Base-by-base conservation (phyloP, 192 early-diverging fungal genomes). In the Gonapodya sp. region DNA sequence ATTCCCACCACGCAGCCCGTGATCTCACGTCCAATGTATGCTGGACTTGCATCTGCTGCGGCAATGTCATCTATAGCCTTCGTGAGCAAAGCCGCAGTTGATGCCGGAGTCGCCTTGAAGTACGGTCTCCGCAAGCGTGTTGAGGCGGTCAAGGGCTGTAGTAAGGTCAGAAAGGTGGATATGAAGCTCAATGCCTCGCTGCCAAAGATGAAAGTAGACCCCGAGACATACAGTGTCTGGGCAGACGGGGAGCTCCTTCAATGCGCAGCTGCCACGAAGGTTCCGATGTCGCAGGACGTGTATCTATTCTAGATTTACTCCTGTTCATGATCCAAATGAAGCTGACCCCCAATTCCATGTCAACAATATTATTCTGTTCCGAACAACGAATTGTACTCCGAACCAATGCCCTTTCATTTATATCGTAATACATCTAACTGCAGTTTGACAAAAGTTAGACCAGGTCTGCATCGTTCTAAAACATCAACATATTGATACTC, bases 1-100 rank as follows among this genome's bases (percentile, higher is more conserved):
- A 98, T 98, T 82, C 96, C 97, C 0, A 96, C 97, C 0, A 95
- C 96, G 0, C 91, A 98, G 85, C 97, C 97, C 1, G 88, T 96
- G 81, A 88, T 94, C 79, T 87, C 89, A 34, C 87, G 96, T 34
- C 95, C 95, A 8, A 94, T 95, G 93, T 98, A 93, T 84, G 96
- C 92, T 34, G 87, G 92, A 1, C 83, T 88, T 73, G 88, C 94
- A 0, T 86, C 87, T 33, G 90, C 91, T 30, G 83, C 91, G 14
- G 81, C 88, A 14, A 82, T 83, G 34, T 92, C 88, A 24, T 95
- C 89, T 1, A 46, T 95, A 36, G 90, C 92, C 0, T 98, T 98
- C 85, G 93, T 97, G 32, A 95, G 94, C 0, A 84, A 93, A 78
- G 89, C 89, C 1, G 93, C 94, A 0, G 78, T 96, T 0, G 87